Evolutionary conservation across 345 rosid species (phyloP), one percentile per base, ranked within the genome.

Genomic region (Syzygium jambos): DNA sequence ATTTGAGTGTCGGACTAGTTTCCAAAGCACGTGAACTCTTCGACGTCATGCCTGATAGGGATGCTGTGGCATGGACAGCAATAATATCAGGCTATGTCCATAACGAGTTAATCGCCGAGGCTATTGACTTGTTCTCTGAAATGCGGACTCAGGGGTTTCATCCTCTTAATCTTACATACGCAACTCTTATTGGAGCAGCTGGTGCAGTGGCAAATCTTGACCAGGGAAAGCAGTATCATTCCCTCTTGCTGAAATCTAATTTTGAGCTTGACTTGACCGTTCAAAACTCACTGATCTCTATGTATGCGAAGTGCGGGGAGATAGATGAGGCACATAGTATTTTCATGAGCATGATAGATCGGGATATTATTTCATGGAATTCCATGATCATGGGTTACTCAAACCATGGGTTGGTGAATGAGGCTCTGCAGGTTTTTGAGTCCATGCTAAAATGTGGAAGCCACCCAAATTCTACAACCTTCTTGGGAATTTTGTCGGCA

Each of bases 201-300:
- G 98, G 98, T 87, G 96, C 97, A 86, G 87, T 90, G 46, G 91
- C 96, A n/a, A 89, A 93, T 92, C 92, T 95, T 19, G 94, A 93
- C 88, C 91, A 87, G 68, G 98, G 97, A 86, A 93, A 88, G 88
- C 96, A 95, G 90, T 84, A 92, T 68, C 98, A 93, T 84, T 89
- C 93, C 65, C 78, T 93, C 87, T 86, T 96, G 56, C 68, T 91
- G 68, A 95, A 95, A 91, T 90, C 92, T 2, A 85, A 51, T 85
- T 87, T 86, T 52, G 88, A 87, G 59, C 53, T 52, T 52, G 92
- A 93, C 85, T 88, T 93, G 86, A 89, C 89, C 34, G 88, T 93
- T 55, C 90, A 92, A 89, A 93, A 93, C 86, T 92, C 93, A 46
- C 85, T 93, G 68, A 91, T 94, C 78, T 91, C 95, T 9, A 91